phyloP scores from a whole-genome alignment of 768 basidiomycete genomes.

The Daedaleopsis sinensis region DNA sequence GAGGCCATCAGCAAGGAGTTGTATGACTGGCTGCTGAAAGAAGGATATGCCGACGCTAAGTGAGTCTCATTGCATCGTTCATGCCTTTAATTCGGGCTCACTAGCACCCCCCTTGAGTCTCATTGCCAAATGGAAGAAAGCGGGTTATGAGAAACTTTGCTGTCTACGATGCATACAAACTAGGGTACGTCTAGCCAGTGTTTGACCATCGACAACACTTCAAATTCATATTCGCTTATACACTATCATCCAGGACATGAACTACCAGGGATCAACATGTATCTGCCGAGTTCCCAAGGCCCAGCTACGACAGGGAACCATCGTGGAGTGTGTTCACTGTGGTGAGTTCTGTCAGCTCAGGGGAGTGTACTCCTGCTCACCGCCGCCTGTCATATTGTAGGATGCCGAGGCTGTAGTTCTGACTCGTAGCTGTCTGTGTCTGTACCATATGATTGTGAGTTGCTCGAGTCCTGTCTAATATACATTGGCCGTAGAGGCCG shows the following conservation, averaged over 20 bases:
- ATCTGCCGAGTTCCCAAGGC: slow-evolving; percentile 97
- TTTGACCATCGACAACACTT: background rate
- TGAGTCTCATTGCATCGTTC: slow-evolving; percentile 42
- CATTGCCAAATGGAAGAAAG: slow-evolving; percentile 99
- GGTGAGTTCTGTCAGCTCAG: slow-evolving; percentile 55
- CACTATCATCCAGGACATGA: slow-evolving; percentile 82
- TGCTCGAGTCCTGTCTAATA: background rate
- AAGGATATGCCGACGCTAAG: slow-evolving; percentile 97
- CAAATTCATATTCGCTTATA: background rate
- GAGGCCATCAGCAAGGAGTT: slow-evolving; percentile 92
- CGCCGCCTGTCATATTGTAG: slow-evolving; percentile 41
- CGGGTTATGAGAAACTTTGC: slow-evolving; percentile 97
- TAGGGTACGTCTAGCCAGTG: slow-evolving; percentile 63
- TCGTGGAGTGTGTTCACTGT: slow-evolving; percentile 97
- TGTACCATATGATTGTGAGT: background rate
- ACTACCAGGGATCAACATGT: slow-evolving; percentile 97
- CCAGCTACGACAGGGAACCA: slow-evolving; percentile 83
- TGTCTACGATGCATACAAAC: slow-evolving; percentile 97
- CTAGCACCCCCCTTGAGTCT: slow-evolving; percentile 50
- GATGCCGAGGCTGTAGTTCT: slow-evolving; percentile 90
- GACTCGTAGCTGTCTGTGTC: slow-evolving; percentile 56
- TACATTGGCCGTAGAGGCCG: background rate
- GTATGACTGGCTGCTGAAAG: slow-evolving; percentile 96
- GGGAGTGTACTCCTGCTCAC: background rate
- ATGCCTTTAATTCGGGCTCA: background rate